Base-by-base conservation (phyloP, 306 rosid species). In the Vigna reflexopilosa region DNA sequence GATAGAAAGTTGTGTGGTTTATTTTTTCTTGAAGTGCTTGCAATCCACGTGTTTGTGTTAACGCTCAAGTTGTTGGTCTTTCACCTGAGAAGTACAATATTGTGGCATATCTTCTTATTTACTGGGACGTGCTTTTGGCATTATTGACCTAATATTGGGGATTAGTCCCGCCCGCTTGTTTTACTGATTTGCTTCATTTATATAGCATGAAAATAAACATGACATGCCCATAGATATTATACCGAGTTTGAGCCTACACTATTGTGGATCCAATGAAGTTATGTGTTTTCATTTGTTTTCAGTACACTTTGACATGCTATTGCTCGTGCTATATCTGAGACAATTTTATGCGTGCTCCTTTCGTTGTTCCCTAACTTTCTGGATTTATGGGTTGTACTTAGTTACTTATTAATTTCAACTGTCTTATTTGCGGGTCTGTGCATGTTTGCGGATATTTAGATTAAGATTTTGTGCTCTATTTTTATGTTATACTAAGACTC, bases 401-500 rank as follows among this genome's bases (percentile, higher is more conserved):
- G 2, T 65, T 66, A n/a, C 32, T 10, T 66, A 66, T 47, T 51
- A 15, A 65, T 58, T 48, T 57, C 19, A 22, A 9, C 71, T 48
- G 47, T 14, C 52, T 51, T 70, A 49, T 70, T 16, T 58, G 57
- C 49, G 54, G 38, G 22, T 67, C 9, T 74, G 44, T 19, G 70
- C 5, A 26, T 69, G 48, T 68, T 81, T 13, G 9, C 38, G 57
- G 54, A 17, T 57, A 5, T 73, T 62, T 56, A 36, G 12, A 8
- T 64, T 72, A 14, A 52, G 50, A 52, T 42, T 52, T 36, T 22
- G 10, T 12, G 56, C 17, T 14, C 26, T 36, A 73, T 15, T 30
- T 28, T 42, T 19, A n/a, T 26, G 15, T 26, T 22, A 10, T 56
- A 20, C n/a, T 13, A 56, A 92, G 98, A 98, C 45, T 92, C 76